Percentiles rank a stretch among this genome's conserved stretches.
phyloP scores from a whole-genome alignment of 768 basidiomycete genomes.

The Trametes cubensis region DNA sequence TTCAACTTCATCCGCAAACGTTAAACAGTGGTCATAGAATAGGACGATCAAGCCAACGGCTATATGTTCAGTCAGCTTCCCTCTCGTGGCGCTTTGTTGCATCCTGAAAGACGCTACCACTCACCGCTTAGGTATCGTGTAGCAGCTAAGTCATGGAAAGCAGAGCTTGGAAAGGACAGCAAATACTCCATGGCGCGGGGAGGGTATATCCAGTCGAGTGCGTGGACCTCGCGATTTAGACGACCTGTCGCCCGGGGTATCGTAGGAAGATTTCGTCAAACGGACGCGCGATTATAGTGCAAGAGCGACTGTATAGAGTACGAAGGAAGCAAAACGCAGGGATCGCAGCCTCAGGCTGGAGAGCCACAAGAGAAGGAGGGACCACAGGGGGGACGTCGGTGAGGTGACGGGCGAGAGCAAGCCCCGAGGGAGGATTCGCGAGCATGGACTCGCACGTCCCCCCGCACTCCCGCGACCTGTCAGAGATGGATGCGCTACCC shows the following conservation, averaged over 20 bases:
- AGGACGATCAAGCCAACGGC: constrained; percentile 38
- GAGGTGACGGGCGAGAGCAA: constrained; percentile 10
- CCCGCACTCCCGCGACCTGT: background rate
- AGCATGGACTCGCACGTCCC: background rate
- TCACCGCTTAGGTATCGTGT: constrained; percentile 13
- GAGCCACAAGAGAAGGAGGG: background rate
- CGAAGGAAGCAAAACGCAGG: background rate
- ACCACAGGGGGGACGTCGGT: background rate
- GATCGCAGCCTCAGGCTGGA: constrained; percentile 13
- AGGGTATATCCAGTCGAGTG: constrained; percentile 9
- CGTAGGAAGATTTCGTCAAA: background rate
- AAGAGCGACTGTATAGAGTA: background rate
- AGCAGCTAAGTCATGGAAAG: constrained; percentile 7
- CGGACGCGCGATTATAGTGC: background rate
- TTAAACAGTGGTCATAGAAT: constrained; percentile 46
- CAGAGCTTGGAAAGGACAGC: background rate
- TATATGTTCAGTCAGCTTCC: constrained; percentile 14
- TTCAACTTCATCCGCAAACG: constrained; percentile 44
- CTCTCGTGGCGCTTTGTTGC: background rate
- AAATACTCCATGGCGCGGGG: background rate
- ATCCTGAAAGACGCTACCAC: background rate
- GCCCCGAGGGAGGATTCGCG: background rate
- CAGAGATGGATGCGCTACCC: background rate
- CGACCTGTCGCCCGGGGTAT: constrained; percentile 14
- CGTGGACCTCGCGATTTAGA: constrained; percentile 4